Base-by-base conservation (phyloP, 2,329 filamentous ascomycete species). In the Fusarium coffeatum region DNA sequence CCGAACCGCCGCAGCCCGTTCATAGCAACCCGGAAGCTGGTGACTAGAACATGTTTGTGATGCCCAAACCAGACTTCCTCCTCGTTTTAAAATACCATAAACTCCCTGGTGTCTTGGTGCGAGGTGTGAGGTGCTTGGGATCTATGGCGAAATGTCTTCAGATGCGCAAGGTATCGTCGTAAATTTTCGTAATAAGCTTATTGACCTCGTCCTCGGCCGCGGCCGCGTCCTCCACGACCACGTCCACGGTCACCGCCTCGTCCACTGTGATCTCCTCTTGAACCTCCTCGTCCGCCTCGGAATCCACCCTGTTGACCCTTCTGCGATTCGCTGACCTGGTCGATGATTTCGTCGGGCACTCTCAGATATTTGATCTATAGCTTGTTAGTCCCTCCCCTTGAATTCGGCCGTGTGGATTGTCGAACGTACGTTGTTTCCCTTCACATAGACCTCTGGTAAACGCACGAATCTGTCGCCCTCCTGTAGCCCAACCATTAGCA, bases 331-430 rank as follows among this genome's bases (percentile, higher is more conserved):
- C 94, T 97, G 25, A 96, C 94, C 41, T 93, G 82, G 71, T 98
- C 95, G 82, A 99, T 93, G 68, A 99, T 97, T 81, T 98, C 95
- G 82, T 99, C 95, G 55, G 95, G 94, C 5, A 99, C 93, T 75
- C 95, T 90, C 32, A 99, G 88, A 83, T 97, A 99, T 86, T 99
- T 99, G 84, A 99, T 99, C 96, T 98, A 30, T 23, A 42, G 27
- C 42, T 69, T 45, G 72, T 72, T 25, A 72, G 61, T 41, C 10
- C 47, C n/a, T 23, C 15, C 41, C 22, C n/a, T 47, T n/a, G 1
- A 11, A 15, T 16, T 25, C 27, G 23, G 10, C 15, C 12, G 11
- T 5, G 16, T 28, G 9, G 3, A 11, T 16, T 6, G 32, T 18
- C 28, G 16, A 25, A 84, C 92, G 66, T 83, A 98, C 95, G 79